phyloP scores from a whole-genome alignment of 108 stramenopile genomes.

The Cyclotella baltica region DNA sequence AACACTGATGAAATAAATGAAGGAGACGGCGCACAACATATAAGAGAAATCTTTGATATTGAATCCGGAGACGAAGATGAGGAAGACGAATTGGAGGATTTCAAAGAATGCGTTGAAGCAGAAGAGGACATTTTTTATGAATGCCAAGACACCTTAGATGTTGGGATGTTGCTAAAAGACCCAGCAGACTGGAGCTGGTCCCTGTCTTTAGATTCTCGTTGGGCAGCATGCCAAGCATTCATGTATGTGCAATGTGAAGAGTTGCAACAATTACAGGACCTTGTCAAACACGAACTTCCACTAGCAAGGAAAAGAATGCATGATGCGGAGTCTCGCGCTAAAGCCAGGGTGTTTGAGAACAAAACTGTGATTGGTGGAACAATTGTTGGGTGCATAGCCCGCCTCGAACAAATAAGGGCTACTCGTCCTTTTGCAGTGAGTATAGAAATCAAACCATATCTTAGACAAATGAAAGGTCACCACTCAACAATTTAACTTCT shows the following conservation, averaged over 20 bases:
- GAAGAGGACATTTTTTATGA: conserved; percentile 7
- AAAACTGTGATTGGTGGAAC: conserved; percentile 54
- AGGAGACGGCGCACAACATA: conserved; percentile 43
- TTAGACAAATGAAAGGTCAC: too few species aligned
- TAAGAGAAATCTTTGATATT: conserved; percentile 57
- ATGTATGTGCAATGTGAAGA: conserved; percentile 20
- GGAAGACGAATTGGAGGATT: conserved; percentile 5
- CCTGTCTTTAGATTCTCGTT: conserved; percentile 43
- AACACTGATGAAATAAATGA: conserved; percentile 42
- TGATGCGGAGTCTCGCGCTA: conserved; percentile 45
- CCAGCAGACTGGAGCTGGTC: conserved; percentile 51
- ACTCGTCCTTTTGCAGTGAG: conserved; percentile 51
- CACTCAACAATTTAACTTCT: neutral
- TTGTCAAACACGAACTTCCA: conserved; percentile 21
- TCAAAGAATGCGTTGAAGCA: conserved; percentile 14
- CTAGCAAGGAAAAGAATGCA: conserved; percentile 35
- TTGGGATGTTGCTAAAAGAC: conserved; percentile 5
- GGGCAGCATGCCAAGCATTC: conserved; percentile 49
- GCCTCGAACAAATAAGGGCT: conserved; percentile 48
- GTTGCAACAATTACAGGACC: neutral
- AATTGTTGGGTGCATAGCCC: conserved; percentile 58
- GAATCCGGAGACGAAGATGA: conserved; percentile 34
- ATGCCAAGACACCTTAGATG: neutral
- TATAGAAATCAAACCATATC: neutral
- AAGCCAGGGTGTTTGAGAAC: conserved; percentile 47